These are phyloP conservation scores for Hansenula sp. DNA, from an alignment of 1,139 yeast species.

Conservation along the genomic window DNA sequence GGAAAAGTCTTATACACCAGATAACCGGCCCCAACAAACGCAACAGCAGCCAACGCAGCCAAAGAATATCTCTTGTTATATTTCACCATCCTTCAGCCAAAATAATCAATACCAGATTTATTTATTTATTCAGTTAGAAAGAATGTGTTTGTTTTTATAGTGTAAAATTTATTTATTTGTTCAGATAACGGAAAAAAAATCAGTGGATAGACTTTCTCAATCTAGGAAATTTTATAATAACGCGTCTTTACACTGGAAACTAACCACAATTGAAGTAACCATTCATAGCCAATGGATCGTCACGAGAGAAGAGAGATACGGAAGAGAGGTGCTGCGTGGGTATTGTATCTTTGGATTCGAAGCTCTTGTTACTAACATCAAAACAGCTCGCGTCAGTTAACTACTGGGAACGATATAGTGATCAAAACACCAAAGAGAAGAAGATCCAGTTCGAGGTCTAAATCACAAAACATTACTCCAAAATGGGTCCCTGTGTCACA, in stretches of 20 bases:
- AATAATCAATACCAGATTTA: background rate
- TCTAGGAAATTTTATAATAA: background rate
- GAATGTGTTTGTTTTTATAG: background rate
- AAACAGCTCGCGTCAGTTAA: slow-evolving; percentile 9
- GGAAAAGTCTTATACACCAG: slow-evolving; percentile 49
- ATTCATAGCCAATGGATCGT: no score
- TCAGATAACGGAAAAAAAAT: background rate
- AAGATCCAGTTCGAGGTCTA: background rate
- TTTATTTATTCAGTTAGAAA: no score
- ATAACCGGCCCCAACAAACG: slow-evolving; percentile 40
- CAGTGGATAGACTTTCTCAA: background rate
- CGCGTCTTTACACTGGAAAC: no score
- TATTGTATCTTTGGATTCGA: background rate
- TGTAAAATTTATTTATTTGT: no score
- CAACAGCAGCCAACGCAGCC: slow-evolving; percentile 32
- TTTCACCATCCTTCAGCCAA: slow-evolving; percentile 5
- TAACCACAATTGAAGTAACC: no score
- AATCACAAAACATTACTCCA: background rate
- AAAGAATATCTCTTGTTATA: slow-evolving; percentile 12
- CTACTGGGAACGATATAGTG: slow-evolving; percentile 13
- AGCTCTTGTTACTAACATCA: no score
- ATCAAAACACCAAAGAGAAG: slow-evolving; percentile 14
- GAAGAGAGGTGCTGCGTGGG: slow-evolving; percentile 20
- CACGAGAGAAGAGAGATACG: slow-evolving; percentile 11
- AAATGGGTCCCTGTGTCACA: slow-evolving; percentile 14